Percentiles rank a stretch among this genome's conserved stretches.
phyloP scores from a whole-genome alignment of 2,329 filamentous ascomycete species.

The Fusarium sp. region DNA sequence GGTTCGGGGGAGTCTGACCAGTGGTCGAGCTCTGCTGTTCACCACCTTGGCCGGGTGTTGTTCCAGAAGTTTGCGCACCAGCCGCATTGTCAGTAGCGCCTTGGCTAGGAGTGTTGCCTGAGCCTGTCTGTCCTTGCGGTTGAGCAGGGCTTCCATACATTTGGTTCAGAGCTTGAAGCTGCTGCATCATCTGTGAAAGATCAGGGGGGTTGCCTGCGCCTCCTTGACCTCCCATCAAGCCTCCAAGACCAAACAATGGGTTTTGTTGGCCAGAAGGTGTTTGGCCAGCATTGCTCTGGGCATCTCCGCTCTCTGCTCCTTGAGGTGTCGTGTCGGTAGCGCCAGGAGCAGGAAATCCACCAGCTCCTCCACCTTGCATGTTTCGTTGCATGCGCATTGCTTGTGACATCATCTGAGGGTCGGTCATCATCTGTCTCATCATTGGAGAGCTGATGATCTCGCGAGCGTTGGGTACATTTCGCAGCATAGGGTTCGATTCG shows the following conservation, averaged over 20 bases:
- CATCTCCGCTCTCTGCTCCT: conserved; percentile 50
- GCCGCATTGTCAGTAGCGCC: conserved; percentile 44
- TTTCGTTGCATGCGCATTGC: conserved; percentile 85
- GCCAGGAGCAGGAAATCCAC: conserved; percentile 88
- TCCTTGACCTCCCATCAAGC: conserved; percentile 37
- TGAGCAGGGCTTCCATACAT: conserved; percentile 47
- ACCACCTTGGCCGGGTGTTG: conserved; percentile 26
- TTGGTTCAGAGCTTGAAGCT: conserved; percentile 46
- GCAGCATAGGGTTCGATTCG: conserved; percentile 85
- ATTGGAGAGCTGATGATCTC: conserved; percentile 89
- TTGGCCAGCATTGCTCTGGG: conserved; percentile 48
- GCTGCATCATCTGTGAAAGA: conserved; percentile 42
- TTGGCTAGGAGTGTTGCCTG: conserved; percentile 47
- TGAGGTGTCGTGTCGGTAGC: conserved; percentile 87
- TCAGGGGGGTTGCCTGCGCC: conserved; percentile 28
- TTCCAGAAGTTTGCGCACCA: conserved; percentile 39
- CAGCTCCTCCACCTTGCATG: conserved; percentile 66
- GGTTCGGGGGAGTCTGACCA: conserved; percentile 66
- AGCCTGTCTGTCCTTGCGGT: conserved; percentile 45
- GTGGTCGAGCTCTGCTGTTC: conserved; percentile 45
- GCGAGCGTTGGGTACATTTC: conserved; percentile 79
- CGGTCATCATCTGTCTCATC: conserved; percentile 92
- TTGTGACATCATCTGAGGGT: conserved; percentile 84
- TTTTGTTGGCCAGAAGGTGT: conserved; percentile 51
- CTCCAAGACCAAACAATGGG: conserved; percentile 44